These are phyloP conservation scores for Ganoderma lucidum DNA, from an alignment of 1,284 basidiomycete genomes.

Conservation along the genomic window DNA sequence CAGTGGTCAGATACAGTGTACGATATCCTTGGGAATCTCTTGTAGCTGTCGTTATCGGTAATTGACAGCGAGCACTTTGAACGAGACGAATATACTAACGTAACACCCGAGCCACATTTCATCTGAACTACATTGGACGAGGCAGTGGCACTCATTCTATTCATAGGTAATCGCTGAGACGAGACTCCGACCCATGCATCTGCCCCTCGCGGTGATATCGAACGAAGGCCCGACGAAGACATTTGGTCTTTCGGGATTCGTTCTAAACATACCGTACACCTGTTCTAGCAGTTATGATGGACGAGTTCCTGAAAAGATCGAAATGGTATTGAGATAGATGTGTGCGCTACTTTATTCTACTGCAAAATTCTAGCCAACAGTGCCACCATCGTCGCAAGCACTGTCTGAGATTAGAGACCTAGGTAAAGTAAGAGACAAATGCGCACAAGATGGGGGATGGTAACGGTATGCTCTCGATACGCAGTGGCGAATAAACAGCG, in stretches of 20 bases:
- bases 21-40: conserved; percentile 9
- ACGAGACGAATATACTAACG: conserved; percentile 8
- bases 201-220: not conserved
- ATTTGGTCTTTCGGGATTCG: not conserved
- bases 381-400: not conserved
- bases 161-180: not conserved
- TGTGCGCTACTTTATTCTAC: conserved; percentile 15
- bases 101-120: not conserved
- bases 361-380: conserved; percentile 2
- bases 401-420: conserved; percentile 3
- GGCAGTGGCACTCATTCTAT: not conserved
- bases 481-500: conserved; percentile 1
- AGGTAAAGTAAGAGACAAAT: not conserved
- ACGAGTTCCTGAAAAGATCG: not conserved
- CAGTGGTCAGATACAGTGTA: conserved; percentile 2
- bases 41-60: conserved; percentile 15
- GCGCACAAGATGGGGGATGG: not conserved
- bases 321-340: conserved; percentile 4
- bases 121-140: not conserved
- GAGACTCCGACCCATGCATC: conserved; percentile 1
- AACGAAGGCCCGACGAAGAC: not conserved
- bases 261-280: not conserved
- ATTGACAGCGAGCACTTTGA: conserved; percentile 16
- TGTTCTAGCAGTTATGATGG: not conserved
- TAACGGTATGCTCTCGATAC: not conserved